These are phyloP conservation scores for Hyphopichia khmerensis DNA, from an alignment of 1,139 yeast species.

Conservation along the genomic window DNA sequence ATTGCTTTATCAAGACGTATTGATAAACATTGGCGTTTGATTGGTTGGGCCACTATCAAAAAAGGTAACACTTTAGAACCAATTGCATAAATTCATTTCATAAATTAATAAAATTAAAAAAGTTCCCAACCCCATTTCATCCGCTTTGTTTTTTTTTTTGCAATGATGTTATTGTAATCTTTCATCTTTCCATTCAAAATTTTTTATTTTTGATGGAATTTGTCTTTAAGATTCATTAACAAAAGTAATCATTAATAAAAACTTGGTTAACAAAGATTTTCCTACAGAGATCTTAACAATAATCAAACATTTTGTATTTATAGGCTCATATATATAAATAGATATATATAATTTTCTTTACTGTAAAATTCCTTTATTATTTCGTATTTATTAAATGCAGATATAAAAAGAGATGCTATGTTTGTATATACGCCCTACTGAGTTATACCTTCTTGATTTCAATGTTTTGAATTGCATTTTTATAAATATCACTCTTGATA, in stretches of 20 bases:
- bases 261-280: not conserved
- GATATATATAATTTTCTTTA: conserved; percentile 1
- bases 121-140: not conserved
- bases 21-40: conserved; percentile 99
- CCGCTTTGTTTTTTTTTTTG: too few relatives aligned
- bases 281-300: not conserved
- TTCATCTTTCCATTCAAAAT: not conserved
- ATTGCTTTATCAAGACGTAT: conserved; percentile 98
- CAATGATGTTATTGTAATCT: not conserved
- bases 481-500: conserved; percentile 31
- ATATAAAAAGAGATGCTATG: too few relatives aligned
- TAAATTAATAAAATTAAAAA: too few relatives aligned
- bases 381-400: not conserved
- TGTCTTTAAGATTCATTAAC: too few relatives aligned
- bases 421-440: not conserved
- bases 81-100: conserved; percentile 25
- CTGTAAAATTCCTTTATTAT: not conserved
- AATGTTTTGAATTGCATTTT: conserved; percentile 12
- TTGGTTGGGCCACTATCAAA: conserved; percentile 99
- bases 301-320: conserved; percentile 13
- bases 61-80: conserved; percentile 91
- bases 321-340: conserved; percentile 10
- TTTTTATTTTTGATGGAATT: too few relatives aligned
- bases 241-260: too few relatives aligned
- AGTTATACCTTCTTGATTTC: conserved; percentile 7